Evolutionary conservation across 306 rosid genomes (phyloP), one percentile per base, ranked within the genome.

Genomic region (Citrullus colocynthis): DNA sequence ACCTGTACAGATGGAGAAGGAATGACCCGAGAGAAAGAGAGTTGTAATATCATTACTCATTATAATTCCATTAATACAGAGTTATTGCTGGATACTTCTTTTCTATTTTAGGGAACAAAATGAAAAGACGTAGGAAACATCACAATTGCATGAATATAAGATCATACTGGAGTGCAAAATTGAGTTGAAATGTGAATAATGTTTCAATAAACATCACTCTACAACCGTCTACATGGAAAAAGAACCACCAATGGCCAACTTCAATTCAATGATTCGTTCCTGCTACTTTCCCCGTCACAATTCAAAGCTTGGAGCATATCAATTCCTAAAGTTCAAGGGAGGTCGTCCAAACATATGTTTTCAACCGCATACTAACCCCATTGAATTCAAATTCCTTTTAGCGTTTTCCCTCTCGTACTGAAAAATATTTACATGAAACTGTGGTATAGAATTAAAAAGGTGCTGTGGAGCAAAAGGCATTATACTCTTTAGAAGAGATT

Each of bases 1-100:
- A 96, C 99, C 99, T 96, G 83, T 71, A 81, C 58, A 63, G 65
- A 78, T 75, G 79, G 82, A 82, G 79, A 71, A 82, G 16, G 44
- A 72, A 72, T 49, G 61, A 0, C 20, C 20, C 9, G 18, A 15
- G 76, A 48, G 15, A 28, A 48, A 71, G 56, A 45, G 7, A 24
- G 45, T 12, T 42, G n/a, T 70, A 44, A 48, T 45, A 71, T 52
- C 76, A 70, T 67, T 42, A 37, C 49, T n/a, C 14, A 1, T 41
- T 67, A 1, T 15, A 18, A 41, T 20, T 42, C 17, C 30, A 39
- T n/a, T 67, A 42, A n/a, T 67, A 6, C 30, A 37, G 28, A 65
- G 49, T 65, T 37, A 32, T 65, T 18, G 11, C 15, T 34, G 12
- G 11, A 64, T 36, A 36, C 71, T 36, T 34, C 21, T 15, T 67